phyloP scores from a whole-genome alignment of 768 basidiomycete species.

The Tricholoma matsutake region DNA sequence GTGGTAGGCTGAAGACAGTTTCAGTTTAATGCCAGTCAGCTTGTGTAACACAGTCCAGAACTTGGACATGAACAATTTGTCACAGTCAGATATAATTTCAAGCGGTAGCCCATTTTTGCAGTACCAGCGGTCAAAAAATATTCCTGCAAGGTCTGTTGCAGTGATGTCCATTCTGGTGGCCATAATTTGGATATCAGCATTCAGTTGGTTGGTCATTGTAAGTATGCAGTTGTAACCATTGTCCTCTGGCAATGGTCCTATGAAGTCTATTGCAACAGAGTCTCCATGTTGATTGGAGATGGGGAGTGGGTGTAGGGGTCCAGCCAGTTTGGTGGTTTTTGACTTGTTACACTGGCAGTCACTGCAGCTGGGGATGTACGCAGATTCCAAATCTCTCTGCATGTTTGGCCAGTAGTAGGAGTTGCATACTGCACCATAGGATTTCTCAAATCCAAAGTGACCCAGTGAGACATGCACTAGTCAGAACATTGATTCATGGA shows the following conservation, averaged over 20 bases:
- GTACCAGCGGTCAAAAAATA: no score
- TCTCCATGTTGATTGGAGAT: no score
- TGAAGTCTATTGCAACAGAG: no score
- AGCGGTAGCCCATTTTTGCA: no score
- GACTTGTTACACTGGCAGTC: no score
- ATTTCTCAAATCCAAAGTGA: neutral
- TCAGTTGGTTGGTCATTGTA: neutral
- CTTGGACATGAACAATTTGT: no score
- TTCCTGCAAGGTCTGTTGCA: no score
- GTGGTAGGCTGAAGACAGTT: neutral
- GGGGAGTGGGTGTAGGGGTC: neutral
- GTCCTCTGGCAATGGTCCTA: no score
- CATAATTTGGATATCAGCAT: neutral
- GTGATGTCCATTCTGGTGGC: no score
- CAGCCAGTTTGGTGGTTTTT: neutral
- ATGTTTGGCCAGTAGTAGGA: no score
- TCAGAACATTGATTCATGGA: neutral
- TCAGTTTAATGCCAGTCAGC: neutral
- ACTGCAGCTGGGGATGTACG: neutral
- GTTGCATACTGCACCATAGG: neutral
- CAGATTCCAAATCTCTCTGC: neutral
- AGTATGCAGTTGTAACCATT: neutral
- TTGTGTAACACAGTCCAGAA: neutral
- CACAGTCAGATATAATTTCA: no score
- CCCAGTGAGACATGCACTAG: neutral